Conservation (phyloP, 768 basidiomycete genomes). For the Leccinum truebloodii region DNA sequence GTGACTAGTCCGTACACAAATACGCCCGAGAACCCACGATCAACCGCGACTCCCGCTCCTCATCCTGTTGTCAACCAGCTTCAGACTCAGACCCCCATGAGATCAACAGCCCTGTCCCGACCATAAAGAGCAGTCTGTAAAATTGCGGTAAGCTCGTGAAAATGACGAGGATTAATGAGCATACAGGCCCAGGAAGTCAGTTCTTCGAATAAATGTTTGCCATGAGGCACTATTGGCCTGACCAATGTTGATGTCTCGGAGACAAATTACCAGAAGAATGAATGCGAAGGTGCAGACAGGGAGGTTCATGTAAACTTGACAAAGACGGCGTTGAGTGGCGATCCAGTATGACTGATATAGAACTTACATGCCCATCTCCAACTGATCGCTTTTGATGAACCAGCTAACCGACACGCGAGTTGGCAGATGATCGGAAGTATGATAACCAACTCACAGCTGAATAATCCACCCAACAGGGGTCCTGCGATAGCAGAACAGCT, state of each 20-base stretch:
- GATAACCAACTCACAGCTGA: constrained; percentile 58
- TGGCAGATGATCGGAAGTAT: constrained; percentile 16
- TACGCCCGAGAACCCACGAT: too few species aligned
- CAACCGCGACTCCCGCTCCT: too few species aligned
- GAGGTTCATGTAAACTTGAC: constrained; percentile 78
- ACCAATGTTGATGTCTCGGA: constrained; percentile 55
- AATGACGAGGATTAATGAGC: constrained; percentile 32
- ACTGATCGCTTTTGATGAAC: constrained; percentile 38
- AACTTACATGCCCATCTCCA: constrained; percentile 89
- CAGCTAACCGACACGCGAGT: constrained; percentile 30
- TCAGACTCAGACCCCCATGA: too few species aligned
- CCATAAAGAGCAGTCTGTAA: constrained; percentile 69
- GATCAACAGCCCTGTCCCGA: constrained; percentile 62
- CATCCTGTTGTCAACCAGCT: too few species aligned
- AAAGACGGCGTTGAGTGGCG: constrained; percentile 17
- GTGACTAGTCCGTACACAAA: too few species aligned
- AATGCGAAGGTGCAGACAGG: constrained; percentile 68
- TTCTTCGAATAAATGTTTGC: constrained; percentile 51
- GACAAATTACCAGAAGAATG: constrained; percentile 56
- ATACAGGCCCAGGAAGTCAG: constrained; percentile 81
- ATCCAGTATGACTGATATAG: constrained; percentile 8
- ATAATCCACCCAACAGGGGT: constrained; percentile 78
- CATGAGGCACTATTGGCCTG: constrained; percentile 54
- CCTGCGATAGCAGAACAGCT: constrained; percentile 84
- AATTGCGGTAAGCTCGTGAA: constrained; percentile 21